Conservation (phyloP, 768 basidiomycete genomes). For the Zangia roseola region DNA sequence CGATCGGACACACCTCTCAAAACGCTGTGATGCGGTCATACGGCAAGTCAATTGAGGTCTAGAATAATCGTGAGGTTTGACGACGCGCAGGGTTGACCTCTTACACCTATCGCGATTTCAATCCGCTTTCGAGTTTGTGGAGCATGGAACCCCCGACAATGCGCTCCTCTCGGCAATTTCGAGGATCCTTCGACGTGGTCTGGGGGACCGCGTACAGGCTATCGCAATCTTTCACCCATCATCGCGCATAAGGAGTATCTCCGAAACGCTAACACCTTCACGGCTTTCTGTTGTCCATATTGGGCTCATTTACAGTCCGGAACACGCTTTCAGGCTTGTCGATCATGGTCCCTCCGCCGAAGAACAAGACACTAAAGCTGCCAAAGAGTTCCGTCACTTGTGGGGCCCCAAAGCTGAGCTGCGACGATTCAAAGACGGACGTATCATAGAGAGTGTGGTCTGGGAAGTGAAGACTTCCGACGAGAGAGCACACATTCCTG, state of each 20-base stretch:
- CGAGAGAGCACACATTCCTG: slow-evolving; percentile 76
- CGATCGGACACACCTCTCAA: slow-evolving; percentile 60
- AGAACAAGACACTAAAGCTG: slow-evolving; percentile 48
- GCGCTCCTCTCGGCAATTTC: slow-evolving; percentile 55
- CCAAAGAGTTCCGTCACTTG: slow-evolving; percentile 69
- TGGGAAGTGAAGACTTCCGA: slow-evolving; percentile 87
- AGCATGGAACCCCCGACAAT: slow-evolving; percentile 58
- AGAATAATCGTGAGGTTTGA: slow-evolving; percentile 2
- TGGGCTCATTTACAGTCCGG: slow-evolving; percentile 72
- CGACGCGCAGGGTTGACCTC: slow-evolving; percentile 44
- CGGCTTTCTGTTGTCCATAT: slow-evolving; percentile 55
- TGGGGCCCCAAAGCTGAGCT: slow-evolving; percentile 95
- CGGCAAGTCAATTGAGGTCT: slow-evolving; percentile 40
- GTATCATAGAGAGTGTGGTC: slow-evolving; percentile 91
- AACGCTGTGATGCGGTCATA: slow-evolving; percentile 73
- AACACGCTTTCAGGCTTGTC: slow-evolving; percentile 78
- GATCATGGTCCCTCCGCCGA: slow-evolving; percentile 88
- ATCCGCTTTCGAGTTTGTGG: slow-evolving; percentile 39
- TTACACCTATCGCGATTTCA: slow-evolving; percentile 43
- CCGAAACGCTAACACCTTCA: slow-evolving; percentile 53
- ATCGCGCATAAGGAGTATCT: slow-evolving; percentile 44
- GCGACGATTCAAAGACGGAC: slow-evolving; percentile 93
- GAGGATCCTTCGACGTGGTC: slow-evolving; percentile 55
- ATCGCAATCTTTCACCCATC: slow-evolving; percentile 59
- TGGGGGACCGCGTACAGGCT: slow-evolving; percentile 70